Evolutionary conservation across 2,329 filamentous ascomycete genomes (phyloP), one percentile per base, ranked within the genome.

Genomic region (Phyllosticta paracitricarpa): DNA sequence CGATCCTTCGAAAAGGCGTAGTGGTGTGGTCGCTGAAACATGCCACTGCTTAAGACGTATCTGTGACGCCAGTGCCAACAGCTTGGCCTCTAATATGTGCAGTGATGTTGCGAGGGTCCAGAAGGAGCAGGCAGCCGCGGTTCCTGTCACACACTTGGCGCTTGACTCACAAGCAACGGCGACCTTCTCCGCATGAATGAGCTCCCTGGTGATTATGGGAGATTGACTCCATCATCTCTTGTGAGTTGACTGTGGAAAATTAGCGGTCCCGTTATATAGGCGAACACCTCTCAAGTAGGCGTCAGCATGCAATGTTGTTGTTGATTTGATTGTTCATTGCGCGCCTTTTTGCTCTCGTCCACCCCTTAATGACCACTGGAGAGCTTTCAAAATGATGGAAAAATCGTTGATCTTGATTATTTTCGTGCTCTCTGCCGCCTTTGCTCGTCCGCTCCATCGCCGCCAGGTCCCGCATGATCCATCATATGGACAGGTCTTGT

Each of bases 401-500:
- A 48, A 48, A n/a, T 3, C 17, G 14, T 24, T 30, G 17, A 14
- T n/a, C 4, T 9, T 58, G 12, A 4, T 54, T 35, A 5, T 58
- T 22, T 8, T 54, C 4, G 12, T 51, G 5, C 19, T 59, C 22
- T 59, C 30, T 3, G 4, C 52, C 4, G n/a, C 52, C 4, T 30
- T 25, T 24, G 51, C 28, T 9, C 33, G 24, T 19, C 28, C 51
- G 25, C 24, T 12, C 12, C 6, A 35, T 9, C 28, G 28, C 25
- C 28, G 22, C n/a, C 53, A 35, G 30, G 51, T 54, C 51, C 33
- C 24, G 1, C 19, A 24, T 68, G 82, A 84, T 65, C 80, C 83
- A 66, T 80, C 81, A 10, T 82, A 84, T 70, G 71, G 78, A 61
- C 75, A 77, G 65, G 76, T 82, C 68, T 69, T 84, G 56, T 69